phyloP scores from a whole-genome alignment of 2,329 filamentous ascomycete species.

The Trichophyton equinum region DNA sequence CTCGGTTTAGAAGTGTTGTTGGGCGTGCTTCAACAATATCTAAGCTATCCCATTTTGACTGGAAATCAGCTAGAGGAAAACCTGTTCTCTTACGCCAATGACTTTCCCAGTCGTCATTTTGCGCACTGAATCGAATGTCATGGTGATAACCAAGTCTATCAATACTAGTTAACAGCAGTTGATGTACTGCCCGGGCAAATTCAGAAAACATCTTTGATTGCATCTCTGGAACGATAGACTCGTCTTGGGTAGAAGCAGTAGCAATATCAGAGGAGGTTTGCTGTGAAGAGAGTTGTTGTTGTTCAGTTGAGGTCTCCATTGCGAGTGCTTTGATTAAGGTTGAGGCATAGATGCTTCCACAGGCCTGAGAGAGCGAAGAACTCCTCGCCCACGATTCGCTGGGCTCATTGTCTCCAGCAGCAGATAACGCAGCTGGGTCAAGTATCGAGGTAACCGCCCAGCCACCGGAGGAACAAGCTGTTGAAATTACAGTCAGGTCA shows the following conservation, averaged over 20 bases:
- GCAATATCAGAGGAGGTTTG: neutral
- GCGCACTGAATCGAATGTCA: slow-evolving; percentile 13
- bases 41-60: slow-evolving; percentile 12
- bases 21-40: neutral
- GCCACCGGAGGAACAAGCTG: slow-evolving; percentile 9
- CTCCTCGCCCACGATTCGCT: slow-evolving; percentile 6
- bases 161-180: neutral
- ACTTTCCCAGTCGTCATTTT: slow-evolving; percentile 14
- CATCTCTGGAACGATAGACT: neutral
- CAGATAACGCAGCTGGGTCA: slow-evolving; percentile 6
- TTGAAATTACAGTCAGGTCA: slow-evolving; percentile 7
- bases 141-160: neutral
- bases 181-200: neutral
- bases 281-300: neutral
- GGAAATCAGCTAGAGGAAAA: slow-evolving; percentile 11
- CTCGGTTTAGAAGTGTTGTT: neutral
- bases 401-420: neutral
- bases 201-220: slow-evolving; percentile 7
- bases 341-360: slow-evolving; percentile 7
- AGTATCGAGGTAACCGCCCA: slow-evolving; percentile 7
- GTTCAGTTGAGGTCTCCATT: neutral
- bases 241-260: neutral
- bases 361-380: slow-evolving; percentile 3
- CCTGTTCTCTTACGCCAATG: slow-evolving; percentile 8
- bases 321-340: slow-evolving; percentile 6